Base-by-base conservation (phyloP, 257 asterid genomes). In the Eucommia ulmoides region DNA sequence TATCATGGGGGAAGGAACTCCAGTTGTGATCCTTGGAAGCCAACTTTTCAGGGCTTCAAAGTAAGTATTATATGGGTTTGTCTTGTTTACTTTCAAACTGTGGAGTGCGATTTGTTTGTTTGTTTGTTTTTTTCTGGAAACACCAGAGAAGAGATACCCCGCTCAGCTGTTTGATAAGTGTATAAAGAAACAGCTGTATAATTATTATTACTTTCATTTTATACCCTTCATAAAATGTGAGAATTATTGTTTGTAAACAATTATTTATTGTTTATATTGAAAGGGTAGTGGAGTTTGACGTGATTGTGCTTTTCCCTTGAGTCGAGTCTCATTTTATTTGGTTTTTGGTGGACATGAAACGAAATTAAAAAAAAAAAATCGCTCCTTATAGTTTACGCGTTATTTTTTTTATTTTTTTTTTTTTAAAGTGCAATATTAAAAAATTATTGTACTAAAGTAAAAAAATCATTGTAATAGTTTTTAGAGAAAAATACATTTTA, bases 1-100 rank as follows among this genome's bases (percentile, higher is more conserved):
- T 14, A 80, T 86, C 59, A 77, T 82, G 96, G 96, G 94, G 61
- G 94, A 75, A 75, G 96, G 93, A 51, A 80, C 93, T 63, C 94
- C 96, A 2, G 88, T 73, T 53, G 96, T 86, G 58, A 78, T 71
- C 16, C 83, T 80, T 19, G 96, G 94, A 61, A 86, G 96, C 77
- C 93, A 86, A 67, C 96, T 82, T 64, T 86, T 86, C 62, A 74
- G 74, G 78, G 67, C 85, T 67, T 82, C 80, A 50, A 75, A 64
- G 59, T 83, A 66, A 74, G 12, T 41, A 49, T 22, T 29, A 18
- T 23, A 16, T 19, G 29, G 19, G 33, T 33, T 57, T 35, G 8
- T 33, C 49, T 18, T 50, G 54, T 24, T 50, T 50, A 35, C 18
- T 23, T 51, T 58, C 6, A 53, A 25, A 26, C 29, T 62, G 56